A percentile compares a stretch with the other conserved stretches of the same genome.
Evolutionary conservation across 192 early-diverging fungal genomes (phyloP).

Genomic region (Radiomyces spectabilis): DNA sequence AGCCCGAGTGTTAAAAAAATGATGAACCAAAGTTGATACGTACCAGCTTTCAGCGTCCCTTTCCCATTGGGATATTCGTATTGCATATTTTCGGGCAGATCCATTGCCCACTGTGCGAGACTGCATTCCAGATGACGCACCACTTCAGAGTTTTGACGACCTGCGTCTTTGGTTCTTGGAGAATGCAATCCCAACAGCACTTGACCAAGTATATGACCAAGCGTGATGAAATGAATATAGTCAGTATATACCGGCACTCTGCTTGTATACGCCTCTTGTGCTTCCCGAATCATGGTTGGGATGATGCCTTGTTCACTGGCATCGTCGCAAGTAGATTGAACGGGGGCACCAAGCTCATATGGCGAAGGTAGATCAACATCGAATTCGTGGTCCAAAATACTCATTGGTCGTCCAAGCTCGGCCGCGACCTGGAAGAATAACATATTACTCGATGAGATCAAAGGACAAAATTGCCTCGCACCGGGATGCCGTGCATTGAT

Average conservation of each 20-base stretch:
- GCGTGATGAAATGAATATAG: conserved; percentile 13
- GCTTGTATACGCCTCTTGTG: neutral
- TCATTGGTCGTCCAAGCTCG: conserved; percentile 29
- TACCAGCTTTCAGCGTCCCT: neutral
- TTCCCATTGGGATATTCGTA: neutral
- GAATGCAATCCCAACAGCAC: conserved; percentile 21
- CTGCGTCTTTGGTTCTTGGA: conserved; percentile 2
- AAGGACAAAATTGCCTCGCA: too few species aligned
- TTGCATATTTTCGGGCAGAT: conserved; percentile 2
- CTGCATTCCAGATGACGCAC: conserved; percentile 14
- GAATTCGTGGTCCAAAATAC: conserved; percentile 34
- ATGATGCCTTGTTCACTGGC: neutral
- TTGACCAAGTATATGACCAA: conserved; percentile 23
- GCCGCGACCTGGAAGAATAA: conserved; percentile 4
- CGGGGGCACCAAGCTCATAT: conserved; percentile 9
- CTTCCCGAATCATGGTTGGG: neutral
- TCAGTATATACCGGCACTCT: neutral
- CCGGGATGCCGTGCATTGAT: too few species aligned
- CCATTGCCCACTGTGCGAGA: conserved; percentile 18
- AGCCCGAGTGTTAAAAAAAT: too few species aligned
- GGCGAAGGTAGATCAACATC: conserved; percentile 21
- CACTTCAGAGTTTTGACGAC: conserved; percentile 1
- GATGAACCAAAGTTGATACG: neutral
- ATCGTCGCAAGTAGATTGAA: neutral
- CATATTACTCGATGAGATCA: neutral